Base-by-base conservation (phyloP, 179 eudicot genomes). In the Pouteria campechiana region DNA sequence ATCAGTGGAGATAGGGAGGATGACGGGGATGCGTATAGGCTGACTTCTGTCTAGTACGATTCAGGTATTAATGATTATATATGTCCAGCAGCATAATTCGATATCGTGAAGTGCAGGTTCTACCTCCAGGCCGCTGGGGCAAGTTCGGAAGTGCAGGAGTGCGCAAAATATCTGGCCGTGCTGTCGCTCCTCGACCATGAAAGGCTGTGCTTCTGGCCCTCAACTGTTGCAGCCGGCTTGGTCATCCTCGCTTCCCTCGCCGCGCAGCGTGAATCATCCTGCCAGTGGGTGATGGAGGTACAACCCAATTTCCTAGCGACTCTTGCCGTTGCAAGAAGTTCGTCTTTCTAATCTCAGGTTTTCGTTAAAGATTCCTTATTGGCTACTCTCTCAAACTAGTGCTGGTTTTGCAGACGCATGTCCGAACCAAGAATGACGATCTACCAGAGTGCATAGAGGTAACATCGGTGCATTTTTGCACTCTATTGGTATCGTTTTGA, bases 171-270 rank as follows among this genome's bases (percentile, higher is more conserved):
- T 41, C 73, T 90, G 15, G 87, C 96, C 12, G 63, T 64, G 31
- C 66, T 82, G 18, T 73, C 85, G 4, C 48, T 82, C 55, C 75
- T 75, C 37, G 94, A 93, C 32, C 80, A 82, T 46, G 69, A 64
- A 65, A 86, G 74, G 62, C 66, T 86, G 22, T 67, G 73, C 52
- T 82, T 60, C 67, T 86, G 96, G 96, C 94, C 98, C 20, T 90
- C 98, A 40, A 82, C 90, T 46, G 81, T 90, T 11, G 96, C 98
- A 57, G 96, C 98, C 55, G 81, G 75, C 17, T 57, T 86, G 4
- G 96, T 82, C 19, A 63, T 79, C 40, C 76, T 90, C 13, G 88
- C 83, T 45, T 79, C 77, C 39, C 53, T 63, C n/a, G 68, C 83
- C 3, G 55, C 64, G 31, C 50, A 77, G 18, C 71, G 43, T 48